Evolutionary conservation across 2,329 filamentous ascomycete genomes (phyloP), one percentile per base, ranked within the genome.

Genomic region (Exutisphaerella laricina): DNA sequence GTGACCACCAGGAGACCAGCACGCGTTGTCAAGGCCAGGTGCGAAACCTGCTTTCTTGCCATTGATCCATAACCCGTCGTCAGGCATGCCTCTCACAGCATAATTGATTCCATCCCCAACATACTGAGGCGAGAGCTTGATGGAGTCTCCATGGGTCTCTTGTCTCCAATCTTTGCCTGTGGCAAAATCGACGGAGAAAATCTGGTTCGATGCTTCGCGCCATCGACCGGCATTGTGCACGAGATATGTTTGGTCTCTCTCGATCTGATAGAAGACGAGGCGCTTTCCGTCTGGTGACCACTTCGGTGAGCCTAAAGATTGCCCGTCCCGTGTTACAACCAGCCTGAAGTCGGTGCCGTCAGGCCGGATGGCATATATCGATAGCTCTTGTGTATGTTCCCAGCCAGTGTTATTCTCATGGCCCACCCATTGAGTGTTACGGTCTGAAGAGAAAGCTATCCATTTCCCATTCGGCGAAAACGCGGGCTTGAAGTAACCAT

Each of bases 401-500:
- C 42, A 48, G 0, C 20, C 37, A 4, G 30, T 13, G 2, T 41
- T 41, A 13, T 41, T 33, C 4, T 14, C 16, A 4, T 44, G 41
- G 0, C 80, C 80, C 0, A 77, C 84, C 0, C 73, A 77, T 43
- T 70, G 79, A 0, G 41, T 48, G 14, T 48, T 44, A 13, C 41
- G 29, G 20, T 44, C 45, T 6, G 45, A 48, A 8, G 29, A 36
- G 36, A 48, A 48, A 2, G 25, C 26, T 5, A 48, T 40, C 35
- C 36, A 48, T 30, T 48, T 18, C 3, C 45, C 45, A 14, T 48
- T 39, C n/a, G 45, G 45, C 4, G 45, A 46, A 33, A 39, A 46
- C 3, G 28, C 22, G 3, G 44, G 44, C 20, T 39, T 39, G 35
- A 43, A 46, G 18, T 46, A 43, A 1, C 43, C 43, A 10, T 46